Evolutionary conservation across 2,329 filamentous ascomycete species (phyloP).

Genomic region (Gyromitra esculenta): DNA sequence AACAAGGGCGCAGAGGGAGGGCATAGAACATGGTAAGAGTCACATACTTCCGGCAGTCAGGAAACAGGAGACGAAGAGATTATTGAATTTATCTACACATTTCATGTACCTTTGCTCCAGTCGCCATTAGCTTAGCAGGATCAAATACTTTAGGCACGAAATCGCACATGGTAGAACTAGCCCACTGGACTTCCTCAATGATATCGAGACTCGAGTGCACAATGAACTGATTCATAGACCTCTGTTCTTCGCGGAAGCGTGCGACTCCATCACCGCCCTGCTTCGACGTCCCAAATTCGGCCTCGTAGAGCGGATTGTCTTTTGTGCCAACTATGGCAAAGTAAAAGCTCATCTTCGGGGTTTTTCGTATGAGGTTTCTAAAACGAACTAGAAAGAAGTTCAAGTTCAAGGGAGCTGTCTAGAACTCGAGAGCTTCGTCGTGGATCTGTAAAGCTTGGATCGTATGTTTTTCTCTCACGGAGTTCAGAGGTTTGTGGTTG

Average conservation of each 20-base stretch:
- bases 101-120: constrained; percentile 75
- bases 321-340: constrained; percentile 95
- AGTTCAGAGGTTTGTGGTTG: neutral
- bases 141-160: neutral
- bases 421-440: neutral
- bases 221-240: constrained; percentile 97
- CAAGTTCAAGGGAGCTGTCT: neutral
- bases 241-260: constrained; percentile 85
- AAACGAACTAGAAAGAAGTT: neutral
- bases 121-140: constrained; percentile 21
- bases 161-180: constrained; percentile 61
- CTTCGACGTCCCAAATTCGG: constrained; percentile 96
- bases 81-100: constrained; percentile 95
- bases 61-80: constrained; percentile 94
- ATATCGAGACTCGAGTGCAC: constrained; percentile 93
- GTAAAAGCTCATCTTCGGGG: constrained; percentile 87
- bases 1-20: neutral
- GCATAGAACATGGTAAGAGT: neutral
- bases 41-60: constrained; percentile 78
- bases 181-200: constrained; percentile 96
- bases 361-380: neutral
- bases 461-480: neutral
- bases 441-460: neutral
- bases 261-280: constrained; percentile 92
- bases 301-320: constrained; percentile 95